Conservation (phyloP, 2,329 filamentous ascomycete species). For the Chaetomium globosum region DNA sequence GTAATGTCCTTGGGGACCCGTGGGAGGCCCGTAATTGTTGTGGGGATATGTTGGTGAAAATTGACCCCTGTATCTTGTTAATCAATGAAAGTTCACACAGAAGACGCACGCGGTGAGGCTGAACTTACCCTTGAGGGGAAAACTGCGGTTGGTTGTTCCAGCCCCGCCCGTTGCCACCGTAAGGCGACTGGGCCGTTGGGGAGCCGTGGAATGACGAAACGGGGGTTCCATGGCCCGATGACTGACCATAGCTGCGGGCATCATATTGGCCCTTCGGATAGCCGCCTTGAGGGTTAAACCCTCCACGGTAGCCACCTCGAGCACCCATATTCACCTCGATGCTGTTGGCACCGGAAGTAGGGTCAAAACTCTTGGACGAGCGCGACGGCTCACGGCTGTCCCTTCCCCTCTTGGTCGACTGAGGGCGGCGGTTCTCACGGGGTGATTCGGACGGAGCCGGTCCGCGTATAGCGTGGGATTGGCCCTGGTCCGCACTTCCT, state of each 20-base stretch:
- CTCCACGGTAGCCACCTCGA: slow-evolving; percentile 49
- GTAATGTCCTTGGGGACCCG: slow-evolving; percentile 58
- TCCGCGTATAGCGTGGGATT: slow-evolving; percentile 22
- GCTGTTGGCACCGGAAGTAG: slow-evolving; percentile 53
- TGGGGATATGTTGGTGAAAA: slow-evolving; percentile 64
- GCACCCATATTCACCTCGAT: slow-evolving; percentile 55
- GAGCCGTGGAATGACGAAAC: slow-evolving; percentile 51
- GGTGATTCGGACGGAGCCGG: slow-evolving; percentile 27
- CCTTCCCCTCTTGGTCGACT: slow-evolving; percentile 42
- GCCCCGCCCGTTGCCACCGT: slow-evolving; percentile 45
- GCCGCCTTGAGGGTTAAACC: slow-evolving; percentile 44
- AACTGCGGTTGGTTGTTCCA: slow-evolving; percentile 46
- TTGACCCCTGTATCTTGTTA: slow-evolving; percentile 52
- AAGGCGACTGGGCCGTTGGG: slow-evolving; percentile 49
- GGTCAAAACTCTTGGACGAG: slow-evolving; percentile 43
- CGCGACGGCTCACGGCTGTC: slow-evolving; percentile 45
- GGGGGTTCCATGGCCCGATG: slow-evolving; percentile 47
- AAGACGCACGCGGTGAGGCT: background rate
- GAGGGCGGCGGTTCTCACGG: slow-evolving; percentile 24
- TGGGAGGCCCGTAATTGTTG: slow-evolving; percentile 55
- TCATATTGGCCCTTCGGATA: slow-evolving; percentile 48
- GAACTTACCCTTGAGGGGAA: slow-evolving; percentile 48
- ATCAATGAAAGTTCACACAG: slow-evolving; percentile 35
- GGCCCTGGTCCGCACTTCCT: slow-evolving; percentile 29
- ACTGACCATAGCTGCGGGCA: slow-evolving; percentile 45